Evolutionary conservation across 129 eudicot species (phyloP).

Genomic region (Deinandra increscens): DNA sequence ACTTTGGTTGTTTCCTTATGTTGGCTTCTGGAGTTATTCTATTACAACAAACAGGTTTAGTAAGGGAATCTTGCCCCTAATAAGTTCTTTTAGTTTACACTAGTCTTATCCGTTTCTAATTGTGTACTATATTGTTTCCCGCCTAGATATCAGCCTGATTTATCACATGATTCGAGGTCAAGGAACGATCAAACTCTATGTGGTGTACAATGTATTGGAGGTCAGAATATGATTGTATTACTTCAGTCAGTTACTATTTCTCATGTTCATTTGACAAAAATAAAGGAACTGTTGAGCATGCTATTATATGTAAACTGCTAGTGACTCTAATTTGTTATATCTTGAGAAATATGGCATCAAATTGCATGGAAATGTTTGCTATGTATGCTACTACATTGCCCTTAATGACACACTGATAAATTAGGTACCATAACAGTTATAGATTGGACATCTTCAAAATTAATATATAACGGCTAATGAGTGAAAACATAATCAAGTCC

Average conservation of each 20-base stretch:
- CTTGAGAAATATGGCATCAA: not conserved
- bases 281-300: not conserved
- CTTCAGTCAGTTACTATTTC: constrained; percentile 2
- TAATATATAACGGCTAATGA: not conserved
- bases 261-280: not conserved
- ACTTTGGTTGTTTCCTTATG: constrained; percentile 74
- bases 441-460: not conserved
- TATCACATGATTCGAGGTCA: constrained; percentile 99
- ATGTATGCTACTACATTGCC: not conserved
- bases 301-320: constrained; percentile 12
- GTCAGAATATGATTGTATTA: constrained; percentile 38
- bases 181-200: constrained; percentile 92
- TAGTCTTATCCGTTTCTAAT: constrained; percentile 22
- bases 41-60: constrained; percentile 83
- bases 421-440: not conserved
- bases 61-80: constrained; percentile 39
- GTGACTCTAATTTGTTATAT: not conserved
- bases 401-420: not conserved
- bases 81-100: not conserved
- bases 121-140: constrained; percentile 14
- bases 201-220: constrained; percentile 97
- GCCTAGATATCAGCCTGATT: constrained; percentile 85
- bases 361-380: not conserved
- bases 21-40: constrained; percentile 68
- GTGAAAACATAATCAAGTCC: not conserved